Evolutionary conservation across 768 basidiomycete species (phyloP).

Genomic region (Mycena amicta): DNA sequence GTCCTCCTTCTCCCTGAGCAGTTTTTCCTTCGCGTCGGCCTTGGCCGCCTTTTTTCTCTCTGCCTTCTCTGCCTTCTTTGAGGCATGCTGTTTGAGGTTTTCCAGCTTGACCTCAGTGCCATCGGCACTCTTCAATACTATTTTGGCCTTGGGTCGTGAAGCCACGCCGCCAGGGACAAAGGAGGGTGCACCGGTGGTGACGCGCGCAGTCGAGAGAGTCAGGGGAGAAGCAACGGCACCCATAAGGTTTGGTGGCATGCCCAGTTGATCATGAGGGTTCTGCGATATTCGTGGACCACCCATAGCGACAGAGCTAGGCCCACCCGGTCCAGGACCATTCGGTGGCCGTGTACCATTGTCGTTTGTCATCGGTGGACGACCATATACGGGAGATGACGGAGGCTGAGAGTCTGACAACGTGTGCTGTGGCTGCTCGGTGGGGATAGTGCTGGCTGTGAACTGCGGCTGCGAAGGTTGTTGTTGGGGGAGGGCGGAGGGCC

Average conservation of each 20-base stretch:
- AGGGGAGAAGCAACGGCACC: slow-evolving; percentile 63
- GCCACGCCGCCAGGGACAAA: slow-evolving; percentile 58
- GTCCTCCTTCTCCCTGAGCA: slow-evolving; percentile 49
- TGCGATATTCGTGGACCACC: slow-evolving; percentile 66
- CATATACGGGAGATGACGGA: slow-evolving; percentile 69
- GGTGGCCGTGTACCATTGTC: slow-evolving; percentile 59
- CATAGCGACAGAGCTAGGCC: slow-evolving; percentile 54
- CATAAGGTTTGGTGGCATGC: too few species aligned
- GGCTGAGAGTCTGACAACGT: slow-evolving; percentile 50
- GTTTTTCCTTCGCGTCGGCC: slow-evolving; percentile 33
- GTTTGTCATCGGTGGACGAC: slow-evolving; percentile 60
- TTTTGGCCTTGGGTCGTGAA: slow-evolving; percentile 39
- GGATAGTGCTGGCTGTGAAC: too few species aligned
- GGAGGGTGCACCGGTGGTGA: slow-evolving; percentile 64
- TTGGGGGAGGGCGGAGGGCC: slow-evolving; percentile 56
- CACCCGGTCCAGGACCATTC: slow-evolving; percentile 60
- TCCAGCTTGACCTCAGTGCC: slow-evolving; percentile 68
- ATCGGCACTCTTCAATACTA: slow-evolving; percentile 63
- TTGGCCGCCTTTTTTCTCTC: slow-evolving; percentile 35
- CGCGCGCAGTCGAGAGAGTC: slow-evolving; percentile 60
- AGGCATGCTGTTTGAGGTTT: slow-evolving; percentile 46
- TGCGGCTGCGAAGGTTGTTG: slow-evolving; percentile 36
- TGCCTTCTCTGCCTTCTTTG: slow-evolving; percentile 36
- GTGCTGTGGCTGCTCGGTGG: too few species aligned
- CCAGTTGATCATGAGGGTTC: too few species aligned